Percentiles rank a stretch among this genome's conserved stretches.
phyloP scores from a whole-genome alignment of 768 basidiomycete species.

The Lepiota brunneoincarnata region DNA sequence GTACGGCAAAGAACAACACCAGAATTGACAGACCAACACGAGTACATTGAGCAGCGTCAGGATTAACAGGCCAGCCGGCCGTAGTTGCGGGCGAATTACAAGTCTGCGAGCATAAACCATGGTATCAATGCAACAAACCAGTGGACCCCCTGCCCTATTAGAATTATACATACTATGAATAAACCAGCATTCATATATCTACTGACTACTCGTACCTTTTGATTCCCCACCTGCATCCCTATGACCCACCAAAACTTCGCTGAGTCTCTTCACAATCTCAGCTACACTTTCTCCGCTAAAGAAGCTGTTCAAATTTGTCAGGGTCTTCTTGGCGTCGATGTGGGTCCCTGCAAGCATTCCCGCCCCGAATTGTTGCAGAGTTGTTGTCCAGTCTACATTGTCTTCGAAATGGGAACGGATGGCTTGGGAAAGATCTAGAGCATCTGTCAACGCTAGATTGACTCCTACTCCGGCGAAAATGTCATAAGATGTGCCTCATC shows the following conservation, averaged over 20 bases:
- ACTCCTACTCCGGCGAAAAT: slow-evolving; percentile 23
- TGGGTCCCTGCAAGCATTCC: slow-evolving; percentile 1
- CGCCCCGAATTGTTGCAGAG: slow-evolving; percentile 1
- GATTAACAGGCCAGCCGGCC: too few relatives aligned
- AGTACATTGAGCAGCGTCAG: too few relatives aligned
- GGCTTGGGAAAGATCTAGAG: slow-evolving; percentile 17
- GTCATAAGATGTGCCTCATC: slow-evolving; percentile 26
- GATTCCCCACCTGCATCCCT: too few relatives aligned
- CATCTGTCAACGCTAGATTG: slow-evolving; percentile 21
- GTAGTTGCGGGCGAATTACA: too few relatives aligned
- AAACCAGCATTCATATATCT: too few relatives aligned
- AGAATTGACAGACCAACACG: too few relatives aligned
- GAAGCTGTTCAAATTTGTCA: neutral
- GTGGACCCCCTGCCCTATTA: too few relatives aligned
- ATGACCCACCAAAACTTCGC: neutral
- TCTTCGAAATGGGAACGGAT: neutral
- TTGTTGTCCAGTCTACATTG: neutral
- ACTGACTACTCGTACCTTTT: too few relatives aligned
- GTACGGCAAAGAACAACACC: too few relatives aligned
- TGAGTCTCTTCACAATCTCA: neutral
- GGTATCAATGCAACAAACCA: too few relatives aligned
- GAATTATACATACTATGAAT: too few relatives aligned
- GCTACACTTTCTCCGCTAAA: neutral
- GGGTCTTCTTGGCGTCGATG: neutral
- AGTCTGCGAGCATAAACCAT: too few relatives aligned